Base-by-base conservation (phyloP, 176 grass and related monocot genomes). In the Miscanthus lutarioriparius region DNA sequence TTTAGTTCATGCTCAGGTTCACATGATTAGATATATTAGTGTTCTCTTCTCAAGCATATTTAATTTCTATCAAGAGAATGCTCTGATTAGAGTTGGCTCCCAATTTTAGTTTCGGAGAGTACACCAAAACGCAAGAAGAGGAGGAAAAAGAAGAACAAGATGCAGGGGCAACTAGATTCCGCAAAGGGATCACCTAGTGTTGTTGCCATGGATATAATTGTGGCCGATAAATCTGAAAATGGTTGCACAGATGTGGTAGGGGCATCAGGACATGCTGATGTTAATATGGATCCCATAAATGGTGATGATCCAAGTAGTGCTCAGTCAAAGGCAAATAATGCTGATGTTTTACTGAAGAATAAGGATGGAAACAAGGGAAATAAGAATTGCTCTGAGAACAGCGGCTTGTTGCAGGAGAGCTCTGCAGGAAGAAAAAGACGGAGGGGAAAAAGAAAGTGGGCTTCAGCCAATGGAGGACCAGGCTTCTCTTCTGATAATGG, bases 131-230 rank as follows among this genome's bases (percentile, higher is more conserved):
- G 9, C 74, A 82, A 67, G 53, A 86, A 72, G 59, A 79, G 10
- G 78, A 77, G 33, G 22, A 85, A 89, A 76, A 89, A 64, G 56
- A 89, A 14, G 70, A 49, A 70, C 12, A 85, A 54, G 72, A 68
- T 51, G 28, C 20, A 41, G 65, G 10, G 77, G 54, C 51, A 86
- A 44, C 28, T 15, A 35, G 64, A 53, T 47, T 11, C 26, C 5
- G 23, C 25, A 54, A 19, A n/a, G 19, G 40, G 64, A 81, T 26
- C 58, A 53, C 49, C 51, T 13, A 33, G 12, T 81, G 49, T 45
- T 64, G 39, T 30, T 67, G 51, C 25, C 15, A 13, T 8, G 58
- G 67, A 83, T 74, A 79, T 39, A 75, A 40, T 36, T 68, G 5
- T 36, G 44, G 7, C 12, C 12, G 16, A 15, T 67, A 59, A 75